Base-by-base conservation (phyloP, 768 basidiomycete species). In the Mycena chlorophos region DNA sequence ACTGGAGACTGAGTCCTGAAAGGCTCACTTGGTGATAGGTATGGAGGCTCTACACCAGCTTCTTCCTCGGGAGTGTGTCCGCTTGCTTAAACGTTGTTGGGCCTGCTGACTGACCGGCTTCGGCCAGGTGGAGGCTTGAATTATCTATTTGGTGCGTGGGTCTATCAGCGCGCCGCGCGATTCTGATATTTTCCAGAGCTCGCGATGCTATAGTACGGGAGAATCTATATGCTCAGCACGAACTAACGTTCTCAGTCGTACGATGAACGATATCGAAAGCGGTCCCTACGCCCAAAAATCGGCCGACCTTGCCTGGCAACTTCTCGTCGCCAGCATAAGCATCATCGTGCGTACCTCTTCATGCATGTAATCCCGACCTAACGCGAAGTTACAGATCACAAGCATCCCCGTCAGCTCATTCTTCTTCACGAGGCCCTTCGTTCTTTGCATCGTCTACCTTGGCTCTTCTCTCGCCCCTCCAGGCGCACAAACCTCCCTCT, bases 231-330 rank as follows among this genome's bases (percentile, higher is more conserved):
- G 20, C 49, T n/a, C 42, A 30, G 25, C 29, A 51, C 5, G 34
- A 37, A 43, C 46, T 49, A 42, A 62, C 30, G 31, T 29, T 28
- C n/a, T 19, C 28, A 93, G 91, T 65, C 87, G 84, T 57, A 84
- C 81, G 48, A 75, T 83, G 22, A 76, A 85, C 61, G 74, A 82
- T 37, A 73, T 94, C 3, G 92, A 94, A 70, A 71, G 75, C 14
- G 73, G 75, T 3, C 77, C 84, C 39, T 94, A 83, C 64, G 59
- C 67, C 0, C 69, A 75, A 3, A 79, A 81, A 46, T 88, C 89
- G 0, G 81, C 88, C 2, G 91, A 94, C 70, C 79, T 88, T 42
- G 88, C 88, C 17, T 92, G 85, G 81, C 89, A 92, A 62, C 75
- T 86, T 16, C 65, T 84, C 55, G 69, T 85, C 49, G 80, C 85